Percentiles rank a stretch among this genome's conserved stretches.
These are phyloP conservation scores for Gaeumannomyces sp. DNA, from an alignment of 2,329 filamentous ascomycete species.

Conservation along the genomic window DNA sequence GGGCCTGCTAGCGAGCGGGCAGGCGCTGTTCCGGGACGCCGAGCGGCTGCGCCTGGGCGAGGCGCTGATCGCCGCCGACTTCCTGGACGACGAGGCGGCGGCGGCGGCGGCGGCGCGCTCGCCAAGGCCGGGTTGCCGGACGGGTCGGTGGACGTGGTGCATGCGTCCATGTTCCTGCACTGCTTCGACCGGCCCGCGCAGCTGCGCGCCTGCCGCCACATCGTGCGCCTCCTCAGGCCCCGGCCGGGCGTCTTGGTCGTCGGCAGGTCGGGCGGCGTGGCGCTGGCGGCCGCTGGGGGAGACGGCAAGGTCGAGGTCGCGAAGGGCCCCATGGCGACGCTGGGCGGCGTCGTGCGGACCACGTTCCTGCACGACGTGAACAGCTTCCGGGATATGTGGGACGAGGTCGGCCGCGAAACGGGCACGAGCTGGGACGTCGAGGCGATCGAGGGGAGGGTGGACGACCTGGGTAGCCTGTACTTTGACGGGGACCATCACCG, in stretches of 20 bases:
- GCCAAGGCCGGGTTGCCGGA: slow-evolving; percentile 4
- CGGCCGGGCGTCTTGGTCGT: slow-evolving; percentile 17
- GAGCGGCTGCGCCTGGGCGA: slow-evolving; percentile 10
- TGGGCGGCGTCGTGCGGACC: slow-evolving; percentile 8
- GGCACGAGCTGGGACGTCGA: slow-evolving; percentile 36
- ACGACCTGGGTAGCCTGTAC: no score
- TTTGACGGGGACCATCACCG: no score
- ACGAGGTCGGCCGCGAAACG: slow-evolving; percentile 43
- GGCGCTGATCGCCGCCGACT: slow-evolving; percentile 12
- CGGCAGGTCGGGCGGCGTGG: slow-evolving; percentile 12
- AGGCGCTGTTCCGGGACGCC: slow-evolving; percentile 13
- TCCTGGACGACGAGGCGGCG: slow-evolving; percentile 10
- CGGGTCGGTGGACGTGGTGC: slow-evolving; percentile 17
- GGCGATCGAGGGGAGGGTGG: no score
- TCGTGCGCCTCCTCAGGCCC: slow-evolving; percentile 18
- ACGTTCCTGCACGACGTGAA: slow-evolving; percentile 33
- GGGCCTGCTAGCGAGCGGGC: slow-evolving; percentile 12
- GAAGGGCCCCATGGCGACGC: slow-evolving; percentile 1
- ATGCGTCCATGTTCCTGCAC: slow-evolving; percentile 21
- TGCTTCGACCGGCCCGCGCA: slow-evolving; percentile 20
- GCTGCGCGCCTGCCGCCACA: slow-evolving; percentile 16
- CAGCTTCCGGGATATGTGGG: slow-evolving; percentile 48
- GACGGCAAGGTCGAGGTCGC: slow-evolving; percentile 13
- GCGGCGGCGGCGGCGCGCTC: background rate
- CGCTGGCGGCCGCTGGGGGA: no score